Percentiles rank a stretch among this genome's conserved stretches.
Conservation (phyloP, 1,139 yeast genomes). For the Pneumocystis oryctolagi region DNA sequence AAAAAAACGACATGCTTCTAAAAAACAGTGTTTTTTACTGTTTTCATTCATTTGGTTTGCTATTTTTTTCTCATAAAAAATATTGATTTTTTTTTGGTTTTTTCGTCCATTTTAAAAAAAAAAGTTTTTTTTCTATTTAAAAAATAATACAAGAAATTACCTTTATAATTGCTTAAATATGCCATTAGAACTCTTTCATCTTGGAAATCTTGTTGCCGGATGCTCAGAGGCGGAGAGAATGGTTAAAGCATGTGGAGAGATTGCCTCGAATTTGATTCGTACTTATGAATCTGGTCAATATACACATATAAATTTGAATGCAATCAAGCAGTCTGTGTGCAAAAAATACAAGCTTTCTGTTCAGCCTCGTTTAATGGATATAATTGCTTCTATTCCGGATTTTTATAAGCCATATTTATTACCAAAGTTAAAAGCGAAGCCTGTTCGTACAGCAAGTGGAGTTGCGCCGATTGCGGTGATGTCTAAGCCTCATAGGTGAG, state of each 20-base stretch:
- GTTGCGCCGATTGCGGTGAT: slow-evolving; percentile 20
- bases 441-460: slow-evolving; percentile 92
- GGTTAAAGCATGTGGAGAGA: slow-evolving; percentile 14
- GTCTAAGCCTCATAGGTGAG: slow-evolving; percentile 12
- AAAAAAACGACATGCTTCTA: too few relatives aligned
- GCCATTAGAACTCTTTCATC: background rate
- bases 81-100: background rate
- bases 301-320: slow-evolving; percentile 70
- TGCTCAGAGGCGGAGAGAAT: background rate
- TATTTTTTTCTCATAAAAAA: too few relatives aligned
- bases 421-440: slow-evolving; percentile 92
- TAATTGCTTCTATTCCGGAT: slow-evolving; percentile 88
- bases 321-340: slow-evolving; percentile 69
- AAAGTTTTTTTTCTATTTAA: too few relatives aligned
- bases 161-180: background rate
- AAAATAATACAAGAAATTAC: background rate
- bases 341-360: slow-evolving; percentile 80
- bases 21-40: too few relatives aligned
- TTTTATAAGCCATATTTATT: slow-evolving; percentile 80
- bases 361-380: slow-evolving; percentile 90
- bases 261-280: slow-evolving; percentile 11
- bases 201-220: background rate
- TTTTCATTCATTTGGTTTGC: too few relatives aligned
- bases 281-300: slow-evolving; percentile 12
- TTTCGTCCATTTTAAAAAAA: too few relatives aligned